Percentiles rank a stretch among this genome's conserved stretches.
These are phyloP conservation scores for Suillus decipiens DNA, from an alignment of 768 basidiomycete genomes.

Conservation along the genomic window DNA sequence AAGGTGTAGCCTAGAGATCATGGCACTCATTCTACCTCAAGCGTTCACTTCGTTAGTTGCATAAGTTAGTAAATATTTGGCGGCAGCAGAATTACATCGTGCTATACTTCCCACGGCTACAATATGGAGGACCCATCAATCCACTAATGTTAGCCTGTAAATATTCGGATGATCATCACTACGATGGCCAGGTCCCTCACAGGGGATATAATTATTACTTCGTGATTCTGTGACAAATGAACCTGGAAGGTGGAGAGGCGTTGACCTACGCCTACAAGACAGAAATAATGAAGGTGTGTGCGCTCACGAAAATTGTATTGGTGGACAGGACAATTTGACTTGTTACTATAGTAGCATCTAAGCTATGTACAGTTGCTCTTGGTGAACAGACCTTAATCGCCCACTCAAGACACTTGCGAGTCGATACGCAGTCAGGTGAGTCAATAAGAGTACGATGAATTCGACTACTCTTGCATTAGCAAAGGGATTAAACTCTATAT, in stretches of 20 bases:
- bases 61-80: too few relatives aligned
- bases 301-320: constrained; percentile 3
- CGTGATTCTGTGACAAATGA: constrained; percentile 19
- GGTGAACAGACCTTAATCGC: constrained; percentile 27
- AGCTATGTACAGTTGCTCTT: constrained; percentile 25
- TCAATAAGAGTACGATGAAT: constrained; percentile 7
- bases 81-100: too few relatives aligned
- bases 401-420: constrained; percentile 21
- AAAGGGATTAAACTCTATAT: constrained; percentile 41
- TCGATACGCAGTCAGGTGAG: constrained; percentile 32
- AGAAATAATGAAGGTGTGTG: constrained; percentile 38
- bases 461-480: constrained; percentile 28
- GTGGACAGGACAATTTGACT: constrained; percentile 12
- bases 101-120: too few relatives aligned
- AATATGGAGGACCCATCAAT: too few relatives aligned
- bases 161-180: constrained; percentile 41
- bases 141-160: constrained; percentile 50
- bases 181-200: constrained; percentile 37
- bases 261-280: constrained; percentile 38
- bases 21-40: too few relatives aligned
- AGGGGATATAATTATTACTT: constrained; percentile 50
- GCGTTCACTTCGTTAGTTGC: too few relatives aligned
- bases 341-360: constrained; percentile 19
- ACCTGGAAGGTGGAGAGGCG: constrained; percentile 43
- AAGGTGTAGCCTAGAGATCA: too few relatives aligned